Conservation (phyloP, 106 monocot genomes). For the Platanthera zijinensis region DNA sequence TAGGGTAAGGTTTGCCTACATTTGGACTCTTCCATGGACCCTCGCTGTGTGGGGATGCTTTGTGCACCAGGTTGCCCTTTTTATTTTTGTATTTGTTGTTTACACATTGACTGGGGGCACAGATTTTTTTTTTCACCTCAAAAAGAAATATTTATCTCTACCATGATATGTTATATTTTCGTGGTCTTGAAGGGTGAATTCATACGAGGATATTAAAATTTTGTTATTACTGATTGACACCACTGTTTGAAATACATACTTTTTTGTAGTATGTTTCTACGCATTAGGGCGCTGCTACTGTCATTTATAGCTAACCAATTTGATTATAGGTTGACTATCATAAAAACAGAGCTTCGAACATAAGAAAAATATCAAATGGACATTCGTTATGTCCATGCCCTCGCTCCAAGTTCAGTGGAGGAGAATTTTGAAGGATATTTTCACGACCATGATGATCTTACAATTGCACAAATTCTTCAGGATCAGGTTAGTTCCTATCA, state of each 20-base stretch:
- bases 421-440: slow-evolving; percentile 51
- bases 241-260: neutral
- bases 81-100: too few relatives aligned
- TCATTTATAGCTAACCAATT: neutral
- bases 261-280: neutral
- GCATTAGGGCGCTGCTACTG: neutral
- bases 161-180: too few relatives aligned
- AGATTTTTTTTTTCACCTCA: too few relatives aligned
- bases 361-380: slow-evolving; percentile 32
- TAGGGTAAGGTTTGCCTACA: too few relatives aligned
- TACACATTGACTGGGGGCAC: too few relatives aligned
- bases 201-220: neutral
- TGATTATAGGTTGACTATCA: slow-evolving; percentile 9
- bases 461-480: slow-evolving; percentile 46
- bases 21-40: too few relatives aligned
- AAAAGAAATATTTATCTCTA: too few relatives aligned
- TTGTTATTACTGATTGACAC: neutral
- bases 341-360: slow-evolving; percentile 19
- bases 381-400: slow-evolving; percentile 31
- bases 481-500: slow-evolving; percentile 40
- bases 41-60: too few relatives aligned
- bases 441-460: slow-evolving; percentile 25
- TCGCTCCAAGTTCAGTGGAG: slow-evolving; percentile 34
- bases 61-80: too few relatives aligned
- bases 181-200: too few relatives aligned